Base-by-base conservation (phyloP, 495 filamentous ascomycete species). In the Pyrenopolyporus hunteri region DNA sequence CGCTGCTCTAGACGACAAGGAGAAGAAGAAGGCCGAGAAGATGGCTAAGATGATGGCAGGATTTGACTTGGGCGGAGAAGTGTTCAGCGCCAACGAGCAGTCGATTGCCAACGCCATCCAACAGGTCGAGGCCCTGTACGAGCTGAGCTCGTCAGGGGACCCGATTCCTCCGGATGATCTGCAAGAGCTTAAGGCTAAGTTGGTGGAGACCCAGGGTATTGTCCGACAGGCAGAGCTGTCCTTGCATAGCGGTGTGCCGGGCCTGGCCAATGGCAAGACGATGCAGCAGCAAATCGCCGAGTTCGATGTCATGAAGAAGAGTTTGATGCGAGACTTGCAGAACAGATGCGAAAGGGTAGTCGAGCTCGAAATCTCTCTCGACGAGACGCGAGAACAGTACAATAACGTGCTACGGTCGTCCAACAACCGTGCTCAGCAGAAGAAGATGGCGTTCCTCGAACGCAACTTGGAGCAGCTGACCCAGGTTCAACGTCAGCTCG, bases 11-110 rank as follows among this genome's bases (percentile, higher is more conserved):
- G 92, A 97, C 65, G 94, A 97, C 76, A 98, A 98, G 79, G 94
- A 98, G 74, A 93, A 91, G 81, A 93, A 92, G 80, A 98, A 98
- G 80, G 90, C 91, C 4, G 94, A 98, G 78, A 91, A 92, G 71
- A 98, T 98, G 94, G 94, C 94, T 22, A 91, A 97, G 83, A 98
- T 98, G 94, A 97, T 98, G 93, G 93, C 94, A 43, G 90, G 93
- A 4, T 97, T 98, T 60, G 93, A 98, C 69, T 83, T 97, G 26
- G 92, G 90, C 31, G 88, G 86, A 16, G 92, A 97, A 50, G 85
- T 91, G 11, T 92, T 97, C 74, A 94, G 90, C 35, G 89, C 91
- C 29, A 97, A 96, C 67, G 94, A 97, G 71, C 83, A 87, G 56
- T 87, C 85, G 42, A 87, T 98, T 33, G 85, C 89, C 67, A 82